Percentiles rank a stretch among this genome's conserved stretches.
These are phyloP conservation scores for Penicillium psychrofluorescens DNA, from an alignment of 495 filamentous ascomycete species.

Conservation along the genomic window DNA sequence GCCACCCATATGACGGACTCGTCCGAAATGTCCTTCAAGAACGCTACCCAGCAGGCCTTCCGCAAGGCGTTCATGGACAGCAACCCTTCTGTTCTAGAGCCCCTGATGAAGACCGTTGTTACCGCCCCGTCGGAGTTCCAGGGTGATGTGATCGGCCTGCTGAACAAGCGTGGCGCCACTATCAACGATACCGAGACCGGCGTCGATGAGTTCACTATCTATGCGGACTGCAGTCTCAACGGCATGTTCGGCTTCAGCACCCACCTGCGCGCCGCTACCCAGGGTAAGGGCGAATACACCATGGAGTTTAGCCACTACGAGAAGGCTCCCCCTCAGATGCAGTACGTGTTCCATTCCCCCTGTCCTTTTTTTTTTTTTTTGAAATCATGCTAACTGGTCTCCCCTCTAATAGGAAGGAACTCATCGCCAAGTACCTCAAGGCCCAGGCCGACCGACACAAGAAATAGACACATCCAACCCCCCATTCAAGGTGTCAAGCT, in stretches of 20 bases:
- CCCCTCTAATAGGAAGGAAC: slow-evolving; percentile 60
- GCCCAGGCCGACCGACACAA: slow-evolving; percentile 69
- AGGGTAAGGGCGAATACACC: slow-evolving; percentile 97
- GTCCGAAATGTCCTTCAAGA: slow-evolving; percentile 97
- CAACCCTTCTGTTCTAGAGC: slow-evolving; percentile 78
- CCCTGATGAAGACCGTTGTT: slow-evolving; percentile 96
- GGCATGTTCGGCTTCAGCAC: slow-evolving; percentile 96
- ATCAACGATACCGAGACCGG: slow-evolving; percentile 96
- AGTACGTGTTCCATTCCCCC: slow-evolving; percentile 49
- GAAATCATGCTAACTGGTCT: background rate
- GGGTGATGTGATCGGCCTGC: slow-evolving; percentile 83
- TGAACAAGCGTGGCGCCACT: slow-evolving; percentile 94
- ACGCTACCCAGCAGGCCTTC: slow-evolving; percentile 93
- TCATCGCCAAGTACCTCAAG: slow-evolving; percentile 83
- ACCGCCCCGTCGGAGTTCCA: slow-evolving; percentile 97
- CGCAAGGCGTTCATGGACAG: slow-evolving; percentile 82
- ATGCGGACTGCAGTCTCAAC: slow-evolving; percentile 87
- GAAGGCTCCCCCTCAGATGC: slow-evolving; percentile 77
- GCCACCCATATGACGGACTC: slow-evolving; percentile 98
- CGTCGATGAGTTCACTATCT: slow-evolving; percentile 89
- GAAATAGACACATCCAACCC: slow-evolving; percentile 35
- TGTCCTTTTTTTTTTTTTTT: background rate
- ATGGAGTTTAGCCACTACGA: slow-evolving; percentile 99
- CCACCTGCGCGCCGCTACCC: slow-evolving; percentile 84
- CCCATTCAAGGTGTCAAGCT: background rate